Evolutionary conservation across 768 basidiomycete species (phyloP).

Genomic region (Xanthoconium purpureum): DNA sequence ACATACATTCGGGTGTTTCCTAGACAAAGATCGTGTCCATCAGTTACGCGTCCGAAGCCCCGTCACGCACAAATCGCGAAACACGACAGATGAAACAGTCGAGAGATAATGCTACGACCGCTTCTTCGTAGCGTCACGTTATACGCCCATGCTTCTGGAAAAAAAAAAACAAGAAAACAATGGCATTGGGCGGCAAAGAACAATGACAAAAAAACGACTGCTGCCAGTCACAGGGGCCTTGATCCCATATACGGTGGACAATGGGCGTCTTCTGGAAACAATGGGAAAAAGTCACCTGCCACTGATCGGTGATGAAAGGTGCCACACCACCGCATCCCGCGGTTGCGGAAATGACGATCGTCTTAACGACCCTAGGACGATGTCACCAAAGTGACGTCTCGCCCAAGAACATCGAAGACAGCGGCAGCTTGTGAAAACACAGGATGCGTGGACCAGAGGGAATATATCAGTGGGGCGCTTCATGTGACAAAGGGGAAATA

Average conservation of each 20-base stretch:
- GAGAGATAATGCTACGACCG: not conserved
- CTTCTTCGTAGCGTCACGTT: constrained; percentile 3
- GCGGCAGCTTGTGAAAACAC: not conserved
- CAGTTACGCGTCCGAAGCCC: constrained; percentile 6
- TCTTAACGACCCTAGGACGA: not conserved
- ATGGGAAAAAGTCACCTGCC: not conserved
- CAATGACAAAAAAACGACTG: constrained; percentile 3
- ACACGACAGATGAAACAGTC: not conserved
- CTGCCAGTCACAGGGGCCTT: constrained; percentile 5
- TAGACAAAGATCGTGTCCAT: constrained; percentile 19
- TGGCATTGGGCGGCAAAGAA: not conserved
- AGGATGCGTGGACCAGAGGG: not conserved
- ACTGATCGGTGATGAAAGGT: constrained; percentile 4
- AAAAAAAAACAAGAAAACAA: constrained; percentile 14
- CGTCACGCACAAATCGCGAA: constrained; percentile 3
- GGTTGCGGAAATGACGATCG: constrained; percentile 13
- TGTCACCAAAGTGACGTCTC: constrained; percentile 1
- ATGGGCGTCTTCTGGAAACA: constrained; percentile 15
- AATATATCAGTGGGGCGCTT: constrained; percentile 1
- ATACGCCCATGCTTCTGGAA: constrained; percentile 1
- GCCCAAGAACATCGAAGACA: not conserved
- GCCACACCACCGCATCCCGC: constrained; percentile 9
- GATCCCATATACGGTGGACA: constrained; percentile 22
- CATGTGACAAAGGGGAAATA: not conserved
- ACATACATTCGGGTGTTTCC: constrained; percentile 37